Percentiles rank a stretch among this genome's conserved stretches.
These are phyloP conservation scores for Phytophthora fragariaefolia DNA, from an alignment of 352 stramenopile genomes.

Conservation along the genomic window DNA sequence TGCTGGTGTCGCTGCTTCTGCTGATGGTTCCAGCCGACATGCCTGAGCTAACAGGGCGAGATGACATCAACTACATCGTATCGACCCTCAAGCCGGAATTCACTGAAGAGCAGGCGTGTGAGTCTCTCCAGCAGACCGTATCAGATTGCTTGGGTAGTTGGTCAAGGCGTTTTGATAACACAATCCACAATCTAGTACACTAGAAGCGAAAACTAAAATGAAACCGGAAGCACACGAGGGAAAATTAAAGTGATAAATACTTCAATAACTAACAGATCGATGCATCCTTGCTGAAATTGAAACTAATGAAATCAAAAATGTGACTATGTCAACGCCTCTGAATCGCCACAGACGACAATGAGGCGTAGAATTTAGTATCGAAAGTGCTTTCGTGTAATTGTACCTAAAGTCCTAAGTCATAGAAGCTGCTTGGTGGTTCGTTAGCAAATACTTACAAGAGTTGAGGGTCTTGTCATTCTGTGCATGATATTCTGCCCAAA, in stretches of 20 bases:
- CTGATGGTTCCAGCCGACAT: slow-evolving; percentile 91
- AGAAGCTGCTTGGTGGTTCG: no score
- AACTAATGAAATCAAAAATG: no score
- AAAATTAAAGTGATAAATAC: not conserved
- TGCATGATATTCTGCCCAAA: no score
- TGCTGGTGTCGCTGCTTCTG: slow-evolving; percentile 83
- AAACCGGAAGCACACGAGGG: not conserved
- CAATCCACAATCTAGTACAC: slow-evolving; percentile 70
- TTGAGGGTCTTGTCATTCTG: no score
- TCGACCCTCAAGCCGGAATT: slow-evolving; percentile 76
- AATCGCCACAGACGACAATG: no score
- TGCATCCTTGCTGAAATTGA: no score
- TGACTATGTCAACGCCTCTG: no score
- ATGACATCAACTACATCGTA: slow-evolving; percentile 90
- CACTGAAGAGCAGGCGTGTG: slow-evolving; percentile 63
- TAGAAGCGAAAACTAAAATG: not conserved
- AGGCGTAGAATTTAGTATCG: no score
- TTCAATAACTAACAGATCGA: slow-evolving; percentile 1
- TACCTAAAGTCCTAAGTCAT: no score
- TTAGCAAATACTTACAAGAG: no score
- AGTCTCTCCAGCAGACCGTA: slow-evolving; percentile 82
- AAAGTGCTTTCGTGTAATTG: no score
- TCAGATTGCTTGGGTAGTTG: slow-evolving; percentile 84
- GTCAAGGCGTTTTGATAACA: slow-evolving; percentile 91
- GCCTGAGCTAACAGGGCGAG: slow-evolving; percentile 77